Base-by-base conservation (phyloP, 371 early-diverging fungal species). In the Fennellomyces sp. region DNA sequence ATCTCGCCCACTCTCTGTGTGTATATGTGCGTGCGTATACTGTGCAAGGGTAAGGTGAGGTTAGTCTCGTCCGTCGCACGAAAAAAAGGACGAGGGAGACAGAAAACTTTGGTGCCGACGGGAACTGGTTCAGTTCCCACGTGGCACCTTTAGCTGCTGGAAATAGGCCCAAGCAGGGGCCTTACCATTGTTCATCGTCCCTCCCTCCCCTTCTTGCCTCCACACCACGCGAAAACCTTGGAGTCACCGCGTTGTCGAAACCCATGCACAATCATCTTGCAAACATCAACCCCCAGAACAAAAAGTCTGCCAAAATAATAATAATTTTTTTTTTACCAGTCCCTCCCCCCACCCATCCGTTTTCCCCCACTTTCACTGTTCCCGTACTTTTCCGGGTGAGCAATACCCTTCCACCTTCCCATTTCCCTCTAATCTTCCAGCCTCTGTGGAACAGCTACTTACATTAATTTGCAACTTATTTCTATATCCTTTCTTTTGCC, bases 31-130 rank as follows among this genome's bases (percentile, higher is more conserved):
- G 35, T 33, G n/a, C 35, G 35, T 33, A 13, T 33, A 33, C 6
- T 52, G 30, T 28, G 52, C 30, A 52, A 28, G 52, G 52, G 52
- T 29, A 29, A 52, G 52, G 52, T 52, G 31, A 52, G 52, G 52
- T 17, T 52, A 52, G 52, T 28, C 28, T 27, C 5, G 52, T 17
- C n/a, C 23, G 23, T 31, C 17, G 31, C 11, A 21, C 11, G 31
- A 28, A 35, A 26, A 54, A 17, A 54, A 23, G 39, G 3, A 39
- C 12, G 27, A 30, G 53, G 12, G 5, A 31, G 35, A 52, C 33
- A 33, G 52, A 15, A 31, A 52, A 31, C 3, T 5, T 51, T 30
- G 17, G 5, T 30, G 17, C 17, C 12, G 48, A 25, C 30, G 8
- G 21, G 41, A n/a, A 13, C n/a, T n/a, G n/a, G 41, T 27, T 25